Percentiles rank a stretch among this genome's conserved stretches.
Evolutionary conservation across 441 rosid species (phyloP).

Genomic region (Cnidoscolus chayamansa): DNA sequence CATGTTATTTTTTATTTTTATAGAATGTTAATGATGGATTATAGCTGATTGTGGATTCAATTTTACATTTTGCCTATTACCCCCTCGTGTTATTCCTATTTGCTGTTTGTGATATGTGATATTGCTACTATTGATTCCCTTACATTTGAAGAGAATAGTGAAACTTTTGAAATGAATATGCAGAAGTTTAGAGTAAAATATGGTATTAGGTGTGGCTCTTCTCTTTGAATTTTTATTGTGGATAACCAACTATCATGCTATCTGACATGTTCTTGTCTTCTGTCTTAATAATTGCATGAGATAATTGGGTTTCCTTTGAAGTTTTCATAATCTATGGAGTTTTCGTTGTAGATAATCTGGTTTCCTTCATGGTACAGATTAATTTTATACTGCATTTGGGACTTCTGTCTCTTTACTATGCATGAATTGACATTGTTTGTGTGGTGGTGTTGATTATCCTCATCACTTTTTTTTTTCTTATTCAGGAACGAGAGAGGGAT

Average conservation of each 20-base stretch:
- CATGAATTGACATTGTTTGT: not conserved
- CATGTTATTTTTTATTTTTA: not conserved
- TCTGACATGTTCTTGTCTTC: not conserved
- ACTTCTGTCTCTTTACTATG: not conserved
- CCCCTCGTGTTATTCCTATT: not conserved
- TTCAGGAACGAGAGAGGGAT: slow-evolving; percentile 89
- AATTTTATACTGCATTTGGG: not conserved
- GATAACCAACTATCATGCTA: not conserved
- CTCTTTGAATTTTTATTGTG: not conserved
- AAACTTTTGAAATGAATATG: not conserved
- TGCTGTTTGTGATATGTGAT: not conserved
- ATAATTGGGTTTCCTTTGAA: slow-evolving; percentile 6
- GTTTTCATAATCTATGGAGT: not conserved
- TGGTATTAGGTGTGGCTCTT: not conserved
- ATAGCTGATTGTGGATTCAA: not conserved
- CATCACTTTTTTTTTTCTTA: slow-evolving; percentile 4
- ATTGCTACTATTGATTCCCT: not conserved
- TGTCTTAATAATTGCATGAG: not conserved
- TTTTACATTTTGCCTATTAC: not conserved
- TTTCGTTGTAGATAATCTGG: too few relatives aligned
- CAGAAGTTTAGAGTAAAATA: not conserved
- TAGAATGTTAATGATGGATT: not conserved
- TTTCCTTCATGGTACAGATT: not conserved
- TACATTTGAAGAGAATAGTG: not conserved
- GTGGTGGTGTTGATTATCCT: not conserved